These are phyloP conservation scores for Alternaria arbusti DNA, from an alignment of 2,329 filamentous ascomycete genomes.

Conservation along the genomic window DNA sequence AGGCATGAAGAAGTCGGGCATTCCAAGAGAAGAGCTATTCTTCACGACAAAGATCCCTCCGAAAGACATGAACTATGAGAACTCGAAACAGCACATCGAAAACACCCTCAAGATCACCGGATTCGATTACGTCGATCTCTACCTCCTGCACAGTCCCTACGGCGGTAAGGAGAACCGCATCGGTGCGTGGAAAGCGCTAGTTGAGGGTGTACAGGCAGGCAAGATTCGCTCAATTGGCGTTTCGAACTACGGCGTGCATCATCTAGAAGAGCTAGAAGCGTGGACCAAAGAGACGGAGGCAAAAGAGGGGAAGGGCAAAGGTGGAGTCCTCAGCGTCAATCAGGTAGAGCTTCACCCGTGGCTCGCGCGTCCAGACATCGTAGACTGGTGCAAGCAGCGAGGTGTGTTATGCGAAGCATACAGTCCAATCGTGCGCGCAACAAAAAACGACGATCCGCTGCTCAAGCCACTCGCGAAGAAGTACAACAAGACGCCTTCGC, in stretches of 20 bases:
- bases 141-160: conserved; percentile 61
- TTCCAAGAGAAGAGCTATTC: conserved; percentile 68
- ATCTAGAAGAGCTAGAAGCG: conserved; percentile 60
- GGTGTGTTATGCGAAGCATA: conserved; percentile 58
- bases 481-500: conserved; percentile 63
- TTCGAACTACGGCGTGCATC: conserved; percentile 62
- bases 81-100: conserved; percentile 65
- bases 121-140: conserved; percentile 73
- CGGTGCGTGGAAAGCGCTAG: conserved; percentile 61
- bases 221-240: conserved; percentile 62
- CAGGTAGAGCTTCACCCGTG: conserved; percentile 89
- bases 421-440: conserved; percentile 53
- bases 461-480: conserved; percentile 61
- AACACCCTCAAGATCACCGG: conserved; percentile 60
- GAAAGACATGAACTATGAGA: conserved; percentile 64
- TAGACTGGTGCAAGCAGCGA: conserved; percentile 72
- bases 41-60: conserved; percentile 74
- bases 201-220: conserved; percentile 59
- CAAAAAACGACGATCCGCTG: conserved; percentile 60
- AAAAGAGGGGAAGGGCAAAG: conserved; percentile 66
- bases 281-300: conserved; percentile 68
- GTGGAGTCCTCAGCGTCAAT: conserved; percentile 78
- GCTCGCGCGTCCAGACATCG: conserved; percentile 80
- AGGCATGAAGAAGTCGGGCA: conserved; percentile 63
- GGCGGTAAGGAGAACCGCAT: conserved; percentile 57